Evolutionary conservation across 1,284 basidiomycete genomes (phyloP).

Genomic region (Puccinia polysora): DNA sequence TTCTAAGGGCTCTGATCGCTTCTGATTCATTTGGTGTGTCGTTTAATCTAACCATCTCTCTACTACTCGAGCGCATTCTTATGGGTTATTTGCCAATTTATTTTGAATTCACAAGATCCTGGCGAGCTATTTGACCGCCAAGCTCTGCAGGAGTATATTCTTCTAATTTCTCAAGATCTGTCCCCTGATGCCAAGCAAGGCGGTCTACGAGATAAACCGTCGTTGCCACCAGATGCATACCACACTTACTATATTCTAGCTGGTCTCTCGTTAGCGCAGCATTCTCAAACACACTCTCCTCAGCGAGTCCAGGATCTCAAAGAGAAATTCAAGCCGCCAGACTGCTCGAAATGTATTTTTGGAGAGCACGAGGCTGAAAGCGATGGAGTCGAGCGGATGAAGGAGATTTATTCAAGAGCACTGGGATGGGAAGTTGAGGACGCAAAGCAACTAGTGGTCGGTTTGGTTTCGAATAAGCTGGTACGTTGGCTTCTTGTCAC

Average conservation of each 20-base stretch:
- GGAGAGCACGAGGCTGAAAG: conserved; percentile 6
- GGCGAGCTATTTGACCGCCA: conserved; percentile 49
- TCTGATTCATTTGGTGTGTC: conserved; percentile 42
- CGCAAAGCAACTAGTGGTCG: conserved; percentile 15
- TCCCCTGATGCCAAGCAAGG: conserved; percentile 23
- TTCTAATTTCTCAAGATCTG: conserved; percentile 50
- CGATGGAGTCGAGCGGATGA: conserved; percentile 15
- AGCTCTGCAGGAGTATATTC: conserved; percentile 52
- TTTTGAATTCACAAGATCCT: conserved; percentile 8
- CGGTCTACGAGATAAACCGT: conserved; percentile 39
- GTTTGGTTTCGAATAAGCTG: conserved; percentile 9
- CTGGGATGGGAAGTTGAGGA: conserved; percentile 13
- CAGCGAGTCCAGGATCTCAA: not conserved
- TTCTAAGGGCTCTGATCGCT: conserved; percentile 67
- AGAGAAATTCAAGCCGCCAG: not conserved
- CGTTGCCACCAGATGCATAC: conserved; percentile 67
- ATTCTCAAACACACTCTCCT: conserved; percentile 51
- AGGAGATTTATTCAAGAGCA: conserved; percentile 18
- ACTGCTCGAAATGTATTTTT: conserved; percentile 5
- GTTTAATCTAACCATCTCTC: not conserved
- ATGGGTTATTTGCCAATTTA: not conserved
- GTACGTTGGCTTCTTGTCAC: not conserved
- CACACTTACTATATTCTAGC: conserved; percentile 86
- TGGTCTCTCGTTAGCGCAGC: conserved; percentile 81
- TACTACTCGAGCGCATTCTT: not conserved